Conservation (phyloP, 2,329 filamentous ascomycete species). For the Talaromyces verruculosus region DNA sequence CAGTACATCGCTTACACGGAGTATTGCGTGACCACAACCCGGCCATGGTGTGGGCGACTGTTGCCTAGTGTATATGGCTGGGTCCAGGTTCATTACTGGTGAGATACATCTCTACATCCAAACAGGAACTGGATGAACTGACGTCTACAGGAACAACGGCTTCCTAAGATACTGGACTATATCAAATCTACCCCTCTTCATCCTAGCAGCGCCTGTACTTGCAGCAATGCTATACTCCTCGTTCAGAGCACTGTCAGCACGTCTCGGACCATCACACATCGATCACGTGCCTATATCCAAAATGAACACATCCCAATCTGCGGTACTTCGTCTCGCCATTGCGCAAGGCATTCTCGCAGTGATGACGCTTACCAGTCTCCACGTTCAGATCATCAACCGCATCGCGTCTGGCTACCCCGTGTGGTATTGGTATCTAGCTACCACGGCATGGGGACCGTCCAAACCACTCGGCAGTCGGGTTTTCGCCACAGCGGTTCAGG, state of each 20-base stretch:
- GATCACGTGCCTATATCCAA: not conserved
- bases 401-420: constrained; percentile 84
- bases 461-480: constrained; percentile 22
- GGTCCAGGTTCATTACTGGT: constrained; percentile 91
- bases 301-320: constrained; percentile 22
- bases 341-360: constrained; percentile 71
- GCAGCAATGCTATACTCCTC: constrained; percentile 65
- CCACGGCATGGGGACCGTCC: constrained; percentile 29
- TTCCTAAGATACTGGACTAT: constrained; percentile 88
- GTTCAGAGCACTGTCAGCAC: constrained; percentile 40
- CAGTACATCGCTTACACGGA: constrained; percentile 72
- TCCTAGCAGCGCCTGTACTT: constrained; percentile 78
- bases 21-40: constrained; percentile 59
- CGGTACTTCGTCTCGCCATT: constrained; percentile 61
- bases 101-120: constrained; percentile 29
- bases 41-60: constrained; percentile 72
- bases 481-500: constrained; percentile 53
- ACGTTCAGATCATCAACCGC: constrained; percentile 91
- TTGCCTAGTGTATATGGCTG: constrained; percentile 87
- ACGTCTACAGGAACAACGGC: constrained; percentile 70
- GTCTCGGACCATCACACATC: constrained; percentile 5
- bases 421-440: constrained; percentile 82
- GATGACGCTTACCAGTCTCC: constrained; percentile 75
- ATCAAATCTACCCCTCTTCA: constrained; percentile 82
- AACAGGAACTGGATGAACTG: not conserved